Conservation (phyloP, 139 green algal genomes). For the Chlorella sp. region DNA sequence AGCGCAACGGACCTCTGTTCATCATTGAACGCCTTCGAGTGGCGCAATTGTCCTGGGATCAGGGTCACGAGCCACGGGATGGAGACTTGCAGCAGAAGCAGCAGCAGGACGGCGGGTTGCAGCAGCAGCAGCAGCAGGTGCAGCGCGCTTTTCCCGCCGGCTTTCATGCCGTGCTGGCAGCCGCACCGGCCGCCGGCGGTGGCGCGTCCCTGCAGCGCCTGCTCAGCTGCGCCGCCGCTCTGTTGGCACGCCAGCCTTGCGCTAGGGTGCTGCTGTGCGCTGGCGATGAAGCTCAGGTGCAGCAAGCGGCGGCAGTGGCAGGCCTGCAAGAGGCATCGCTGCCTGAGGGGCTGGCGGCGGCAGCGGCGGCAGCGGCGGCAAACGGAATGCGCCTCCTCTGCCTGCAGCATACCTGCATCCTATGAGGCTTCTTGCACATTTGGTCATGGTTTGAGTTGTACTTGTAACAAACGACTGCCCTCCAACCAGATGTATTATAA, state of each 20-base stretch:
- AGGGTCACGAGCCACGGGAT: neutral
- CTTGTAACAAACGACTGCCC: neutral
- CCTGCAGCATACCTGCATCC: neutral
- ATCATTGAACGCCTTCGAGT: constrained; percentile 28
- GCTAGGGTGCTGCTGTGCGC: constrained; percentile 13
- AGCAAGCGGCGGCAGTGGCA: neutral
- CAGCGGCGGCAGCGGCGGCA: neutral
- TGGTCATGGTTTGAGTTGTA: neutral
- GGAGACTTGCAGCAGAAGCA: neutral
- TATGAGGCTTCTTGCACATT: neutral
- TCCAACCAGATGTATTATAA: no score
- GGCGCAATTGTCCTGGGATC: constrained; percentile 5
- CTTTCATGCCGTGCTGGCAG: constrained; percentile 45
- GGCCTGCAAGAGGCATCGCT: neutral
- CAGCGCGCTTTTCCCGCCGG: neutral
- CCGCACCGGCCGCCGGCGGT: neutral
- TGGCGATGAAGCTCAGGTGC: neutral
- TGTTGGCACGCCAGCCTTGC: neutral
- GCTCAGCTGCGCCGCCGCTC: neutral
- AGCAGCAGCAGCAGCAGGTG: constrained; percentile 3
- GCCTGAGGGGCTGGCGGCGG: neutral
- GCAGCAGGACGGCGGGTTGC: neutral
- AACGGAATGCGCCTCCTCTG: neutral
- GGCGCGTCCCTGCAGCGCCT: neutral
- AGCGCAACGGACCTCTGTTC: constrained; percentile 37